Conservation (phyloP, 2,329 filamentous ascomycete species). For the Zasmidium angulare region DNA sequence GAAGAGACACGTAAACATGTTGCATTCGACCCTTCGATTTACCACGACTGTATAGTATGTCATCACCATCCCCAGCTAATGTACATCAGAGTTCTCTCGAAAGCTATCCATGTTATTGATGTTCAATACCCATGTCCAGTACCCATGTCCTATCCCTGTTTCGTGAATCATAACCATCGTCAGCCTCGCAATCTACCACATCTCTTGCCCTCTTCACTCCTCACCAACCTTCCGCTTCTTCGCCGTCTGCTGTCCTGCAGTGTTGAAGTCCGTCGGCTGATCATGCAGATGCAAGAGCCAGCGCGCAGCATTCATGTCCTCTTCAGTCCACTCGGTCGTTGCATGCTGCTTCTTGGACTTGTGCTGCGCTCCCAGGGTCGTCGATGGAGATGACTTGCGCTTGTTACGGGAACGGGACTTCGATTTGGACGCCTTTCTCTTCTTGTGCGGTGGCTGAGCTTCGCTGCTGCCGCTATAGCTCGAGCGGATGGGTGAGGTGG, state of each 20-base stretch:
- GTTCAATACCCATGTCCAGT: too few relatives aligned
- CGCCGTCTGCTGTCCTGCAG: constrained; percentile 8
- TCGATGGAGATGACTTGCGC: neutral
- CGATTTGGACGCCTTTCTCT: constrained; percentile 2
- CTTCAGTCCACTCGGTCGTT: constrained; percentile 18
- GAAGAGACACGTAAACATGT: too few relatives aligned
- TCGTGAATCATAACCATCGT: neutral
- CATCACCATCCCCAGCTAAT: too few relatives aligned
- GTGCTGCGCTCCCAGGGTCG: neutral
- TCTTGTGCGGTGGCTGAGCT: constrained; percentile 12
- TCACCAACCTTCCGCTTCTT: constrained; percentile 2
- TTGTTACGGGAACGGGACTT: neutral
- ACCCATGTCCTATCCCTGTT: too few relatives aligned
- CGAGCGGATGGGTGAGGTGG: neutral
- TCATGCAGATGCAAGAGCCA: constrained; percentile 27
- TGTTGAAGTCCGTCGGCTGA: constrained; percentile 8
- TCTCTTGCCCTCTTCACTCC: neutral
- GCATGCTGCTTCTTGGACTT: neutral
- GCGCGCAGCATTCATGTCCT: constrained; percentile 25
- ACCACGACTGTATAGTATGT: too few relatives aligned
- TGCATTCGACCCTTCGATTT: too few relatives aligned
- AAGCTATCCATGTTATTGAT: too few relatives aligned
- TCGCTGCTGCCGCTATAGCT: constrained; percentile 23
- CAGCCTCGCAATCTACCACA: neutral
- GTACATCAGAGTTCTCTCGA: too few relatives aligned